Conservation (phyloP, 306 rosid species). For the Elaeagnus macrophylla region DNA sequence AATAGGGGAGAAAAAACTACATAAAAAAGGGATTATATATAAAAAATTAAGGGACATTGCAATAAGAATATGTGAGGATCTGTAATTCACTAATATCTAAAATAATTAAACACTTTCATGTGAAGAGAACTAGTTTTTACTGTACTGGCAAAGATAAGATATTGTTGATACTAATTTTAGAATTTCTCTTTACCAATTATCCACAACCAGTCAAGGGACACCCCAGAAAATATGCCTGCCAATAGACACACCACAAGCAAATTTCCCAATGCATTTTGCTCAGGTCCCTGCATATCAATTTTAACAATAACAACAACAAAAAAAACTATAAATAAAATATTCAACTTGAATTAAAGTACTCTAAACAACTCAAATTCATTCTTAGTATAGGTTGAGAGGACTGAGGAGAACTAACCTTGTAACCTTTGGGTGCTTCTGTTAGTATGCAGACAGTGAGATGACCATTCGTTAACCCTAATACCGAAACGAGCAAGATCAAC, state of each 20-base stretch:
- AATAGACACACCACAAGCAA: conserved; percentile 52
- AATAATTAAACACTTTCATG: too few relatives aligned
- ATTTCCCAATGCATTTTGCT: conserved; percentile 86
- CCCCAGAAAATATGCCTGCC: conserved; percentile 57
- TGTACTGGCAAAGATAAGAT: too few relatives aligned
- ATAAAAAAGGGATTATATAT: too few relatives aligned
- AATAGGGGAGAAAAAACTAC: too few relatives aligned
- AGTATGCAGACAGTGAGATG: conserved; percentile 73
- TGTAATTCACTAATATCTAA: too few relatives aligned
- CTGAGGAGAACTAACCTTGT: conserved; percentile 33
- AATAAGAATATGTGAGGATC: too few relatives aligned
- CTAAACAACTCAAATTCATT: too few relatives aligned
- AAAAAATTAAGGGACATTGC: too few relatives aligned
- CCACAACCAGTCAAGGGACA: conserved; percentile 76
- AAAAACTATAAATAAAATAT: neutral
- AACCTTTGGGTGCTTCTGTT: conserved; percentile 67
- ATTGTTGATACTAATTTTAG: conserved; percentile 6
- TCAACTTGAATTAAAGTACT: too few relatives aligned
- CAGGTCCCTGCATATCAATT: conserved; percentile 58
- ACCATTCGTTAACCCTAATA: conserved; percentile 72
- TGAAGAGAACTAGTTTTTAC: too few relatives aligned
- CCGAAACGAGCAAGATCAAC: conserved; percentile 64
- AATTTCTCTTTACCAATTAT: conserved; percentile 46
- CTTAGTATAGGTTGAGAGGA: too few relatives aligned
- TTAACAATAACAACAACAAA: neutral